Base-by-base conservation (phyloP, 441 rosid genomes). In the Arabidopsis lyrata region DNA sequence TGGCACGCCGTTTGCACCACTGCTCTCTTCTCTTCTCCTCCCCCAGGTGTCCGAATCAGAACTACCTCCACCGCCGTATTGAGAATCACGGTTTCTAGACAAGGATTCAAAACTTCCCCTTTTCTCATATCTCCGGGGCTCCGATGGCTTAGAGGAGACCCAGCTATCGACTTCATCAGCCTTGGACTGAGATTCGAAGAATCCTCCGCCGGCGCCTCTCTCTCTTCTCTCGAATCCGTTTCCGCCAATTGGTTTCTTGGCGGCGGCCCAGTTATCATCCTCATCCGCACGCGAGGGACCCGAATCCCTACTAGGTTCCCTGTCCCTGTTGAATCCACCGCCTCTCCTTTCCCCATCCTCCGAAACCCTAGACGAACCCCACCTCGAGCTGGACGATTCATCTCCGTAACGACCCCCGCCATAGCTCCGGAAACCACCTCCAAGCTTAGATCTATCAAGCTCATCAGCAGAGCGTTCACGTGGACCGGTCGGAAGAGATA, bases 151-250 rank as follows among this genome's bases (percentile, higher is more conserved):
- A 50, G 77, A 77, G 1, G 92, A 70, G 14, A 85, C 88, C 99
- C 99, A 94, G 76, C 82, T 92, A 29, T 88, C 91, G 5, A 78
- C 82, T 78, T 90, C 99, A 69, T 94, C 97, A 18, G 99, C 99
- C 74, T 88, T 92, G 0, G 99, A 90, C 29, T 49, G 90, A n/a
- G 93, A 87, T 56, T 88, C 88, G 18, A 90, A 92, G 73, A 90
- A 88, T 1, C 83, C 87, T 0, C 78, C 77, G 27, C 81, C 68
- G 39, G 73, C 85, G 52, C 79, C 72, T 80, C 87, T 67, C 16
- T 88, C 88, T 35, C 80, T 77, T 60, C 85, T 72, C 63, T 83
- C 89, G 31, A 82, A 84, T 27, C 84, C 86, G 59, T 39, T 76
- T 9, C 84, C 80, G 18, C 15, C 68, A 1, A 77, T 14, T 7